Base-by-base conservation (phyloP, 768 basidiomycete genomes). In the Amanita subjunquillea region DNA sequence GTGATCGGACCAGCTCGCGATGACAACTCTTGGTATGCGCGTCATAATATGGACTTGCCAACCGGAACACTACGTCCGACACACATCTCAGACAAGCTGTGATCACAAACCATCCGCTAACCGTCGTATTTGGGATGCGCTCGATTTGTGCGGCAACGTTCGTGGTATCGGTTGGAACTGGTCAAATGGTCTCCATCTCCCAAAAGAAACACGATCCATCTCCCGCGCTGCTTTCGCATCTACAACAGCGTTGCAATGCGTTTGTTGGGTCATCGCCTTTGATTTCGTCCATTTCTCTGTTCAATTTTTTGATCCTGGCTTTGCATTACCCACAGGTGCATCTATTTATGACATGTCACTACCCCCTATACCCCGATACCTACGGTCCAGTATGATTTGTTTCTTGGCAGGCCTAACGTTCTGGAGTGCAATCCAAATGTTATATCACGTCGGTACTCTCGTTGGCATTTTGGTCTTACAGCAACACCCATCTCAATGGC, bases 151-250 rank as follows among this genome's bases (percentile, higher is more conserved):
- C 23, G 67, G 65, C 57, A 80, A 74, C 54, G 57, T 78, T 12
- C 79, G 84, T 15, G 84, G 83, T 6, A 59, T 69, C 43, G 81
- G 79, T 12, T 85, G 83, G 83, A 66, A 75, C 40, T 83, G 80
- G 76, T 78, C 80, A 2, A 57, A 63, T 27, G 68, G 69, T 47
- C 62, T 75, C 22, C 65, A 68, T 51, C 48, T 76, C 23, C 70
- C 76, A 4, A 62, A 53, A 4, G 74, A 77, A 56, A 71, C 66
- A 8, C 73, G 76, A 17, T 68, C 72, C 2, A 63, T 65, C 6
- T 70, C 74, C 20, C 69, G 61, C 7, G 15, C 54, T 1, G 55
- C 62, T 12, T 83, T 80, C 59, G 40, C 69, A 3, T 47, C 63
- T 15, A 55, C 63, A 6, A 71, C 75, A 0, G 45, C 71, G 6